These are phyloP conservation scores for Penicillium vulpinum DNA, from an alignment of 2,329 filamentous ascomycete genomes.

Conservation along the genomic window DNA sequence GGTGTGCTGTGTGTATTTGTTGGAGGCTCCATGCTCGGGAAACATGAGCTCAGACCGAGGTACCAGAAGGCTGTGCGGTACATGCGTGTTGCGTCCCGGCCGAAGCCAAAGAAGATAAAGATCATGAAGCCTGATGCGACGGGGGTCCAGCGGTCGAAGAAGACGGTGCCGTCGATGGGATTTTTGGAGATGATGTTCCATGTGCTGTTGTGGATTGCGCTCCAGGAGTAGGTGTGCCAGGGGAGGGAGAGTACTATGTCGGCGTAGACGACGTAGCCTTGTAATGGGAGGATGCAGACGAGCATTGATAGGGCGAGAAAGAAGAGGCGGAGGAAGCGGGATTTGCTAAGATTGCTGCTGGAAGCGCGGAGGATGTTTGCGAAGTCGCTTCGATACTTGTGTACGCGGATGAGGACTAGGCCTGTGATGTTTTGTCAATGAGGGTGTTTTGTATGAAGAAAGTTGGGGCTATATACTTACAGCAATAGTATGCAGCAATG, in stretches of 20 bases:
- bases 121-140: conserved; percentile 55
- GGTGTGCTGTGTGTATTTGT: conserved; percentile 14
- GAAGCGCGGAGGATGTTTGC: conserved; percentile 54
- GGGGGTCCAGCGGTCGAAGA: conserved; percentile 60
- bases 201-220: conserved; percentile 46
- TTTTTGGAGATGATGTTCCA: conserved; percentile 55
- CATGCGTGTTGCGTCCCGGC: conserved; percentile 58
- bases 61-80: conserved; percentile 50
- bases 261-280: conserved; percentile 52
- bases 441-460: background rate
- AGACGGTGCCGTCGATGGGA: conserved; percentile 46
- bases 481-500: conserved; percentile 57
- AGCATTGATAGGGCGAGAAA: conserved; percentile 56
- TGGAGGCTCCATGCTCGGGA: conserved; percentile 27
- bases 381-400: conserved; percentile 61
- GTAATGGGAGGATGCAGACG: conserved; percentile 55
- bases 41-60: conserved; percentile 43
- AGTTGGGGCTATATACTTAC: conserved; percentile 43
- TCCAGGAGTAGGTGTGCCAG: conserved; percentile 55
- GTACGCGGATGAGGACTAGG: conserved; percentile 61
- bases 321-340: conserved; percentile 60
- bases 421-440: conserved; percentile 42
- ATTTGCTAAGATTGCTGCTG: conserved; percentile 55
- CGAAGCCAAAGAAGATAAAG: conserved; percentile 66
- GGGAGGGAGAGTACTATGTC: conserved; percentile 41